A percentile compares a stretch with the other conserved stretches of the same genome.
phyloP scores from a whole-genome alignment of 305 asterid genomes.

The Striga hermonthica region DNA sequence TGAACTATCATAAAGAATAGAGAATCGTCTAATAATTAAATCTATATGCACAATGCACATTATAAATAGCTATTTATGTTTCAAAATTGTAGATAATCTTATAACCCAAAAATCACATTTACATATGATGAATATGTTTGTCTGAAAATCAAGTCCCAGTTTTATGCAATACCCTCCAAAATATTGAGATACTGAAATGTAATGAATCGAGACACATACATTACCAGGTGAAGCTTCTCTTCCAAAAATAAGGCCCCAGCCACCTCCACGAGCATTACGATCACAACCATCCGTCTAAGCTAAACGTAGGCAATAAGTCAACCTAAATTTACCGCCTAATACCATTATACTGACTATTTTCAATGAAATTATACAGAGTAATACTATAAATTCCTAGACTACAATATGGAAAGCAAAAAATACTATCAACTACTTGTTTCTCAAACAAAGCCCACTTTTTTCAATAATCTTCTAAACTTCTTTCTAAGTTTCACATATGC shows the following conservation, averaged over 20 bases:
- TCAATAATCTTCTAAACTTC: not conserved
- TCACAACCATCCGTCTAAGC: constrained; percentile 76
- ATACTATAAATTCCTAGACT: not conserved
- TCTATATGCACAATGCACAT: no score
- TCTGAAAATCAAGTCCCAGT: no score
- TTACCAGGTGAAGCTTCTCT: constrained; percentile 60
- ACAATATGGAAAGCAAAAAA: not conserved
- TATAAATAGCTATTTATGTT: no score
- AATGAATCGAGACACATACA: constrained; percentile 37
- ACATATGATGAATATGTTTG: no score
- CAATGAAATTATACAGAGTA: constrained; percentile 15
- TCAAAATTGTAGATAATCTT: no score
- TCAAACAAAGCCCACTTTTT: not conserved
- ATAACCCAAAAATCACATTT: no score
- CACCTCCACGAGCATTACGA: constrained; percentile 63
- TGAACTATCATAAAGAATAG: no score
- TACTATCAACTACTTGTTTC: not conserved
- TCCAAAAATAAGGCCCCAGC: constrained; percentile 63
- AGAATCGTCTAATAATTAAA: no score
- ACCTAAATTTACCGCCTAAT: constrained; percentile 9
- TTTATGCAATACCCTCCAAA: no score
- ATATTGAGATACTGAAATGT: no score
- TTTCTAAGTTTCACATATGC: not conserved
- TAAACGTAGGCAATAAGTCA: constrained; percentile 11
- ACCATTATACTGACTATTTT: constrained; percentile 1